Conservation (phyloP, 2,329 filamentous ascomycete genomes). For the Chaetomium olivaceum region DNA sequence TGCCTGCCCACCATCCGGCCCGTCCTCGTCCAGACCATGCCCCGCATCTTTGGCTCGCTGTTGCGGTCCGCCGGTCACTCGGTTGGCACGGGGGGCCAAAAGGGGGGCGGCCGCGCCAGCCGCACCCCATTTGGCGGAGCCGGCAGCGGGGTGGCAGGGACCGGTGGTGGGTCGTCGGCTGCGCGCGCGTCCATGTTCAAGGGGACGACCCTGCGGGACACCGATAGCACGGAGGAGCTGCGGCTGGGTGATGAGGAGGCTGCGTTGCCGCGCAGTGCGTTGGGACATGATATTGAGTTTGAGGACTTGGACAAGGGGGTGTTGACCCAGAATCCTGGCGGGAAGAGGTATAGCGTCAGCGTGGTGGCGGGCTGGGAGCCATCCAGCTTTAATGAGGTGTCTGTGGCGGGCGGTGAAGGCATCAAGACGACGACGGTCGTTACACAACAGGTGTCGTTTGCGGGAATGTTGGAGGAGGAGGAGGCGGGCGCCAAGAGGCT, state of each 20-base stretch:
- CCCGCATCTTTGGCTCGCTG: slow-evolving; percentile 26
- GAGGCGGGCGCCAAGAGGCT: not conserved
- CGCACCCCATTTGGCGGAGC: not conserved
- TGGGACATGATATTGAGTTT: slow-evolving; percentile 21
- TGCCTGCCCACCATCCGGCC: slow-evolving; percentile 44
- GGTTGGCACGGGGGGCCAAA: not conserved
- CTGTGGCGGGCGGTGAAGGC: not conserved
- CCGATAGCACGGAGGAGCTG: slow-evolving; percentile 23
- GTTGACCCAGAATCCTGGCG: not conserved
- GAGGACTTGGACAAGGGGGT: slow-evolving; percentile 11
- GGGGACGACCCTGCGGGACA: slow-evolving; percentile 8
- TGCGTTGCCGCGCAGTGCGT: not conserved
- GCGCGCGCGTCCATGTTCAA: not conserved
- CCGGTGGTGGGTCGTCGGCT: not conserved
- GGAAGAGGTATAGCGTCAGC: slow-evolving; percentile 23
- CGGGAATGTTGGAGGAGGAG: not conserved
- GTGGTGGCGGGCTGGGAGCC: slow-evolving; percentile 20
- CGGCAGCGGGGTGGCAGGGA: not conserved
- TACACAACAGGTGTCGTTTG: slow-evolving; percentile 22
- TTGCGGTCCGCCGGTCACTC: slow-evolving; percentile 8
- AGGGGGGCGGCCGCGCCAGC: not conserved
- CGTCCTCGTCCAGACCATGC: slow-evolving; percentile 30
- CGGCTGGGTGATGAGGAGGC: not conserved
- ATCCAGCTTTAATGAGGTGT: not conserved
- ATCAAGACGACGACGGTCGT: slow-evolving; percentile 22